Evolutionary conservation across 2,329 filamentous ascomycete species (phyloP).

Genomic region (Penicillium occitanis): DNA sequence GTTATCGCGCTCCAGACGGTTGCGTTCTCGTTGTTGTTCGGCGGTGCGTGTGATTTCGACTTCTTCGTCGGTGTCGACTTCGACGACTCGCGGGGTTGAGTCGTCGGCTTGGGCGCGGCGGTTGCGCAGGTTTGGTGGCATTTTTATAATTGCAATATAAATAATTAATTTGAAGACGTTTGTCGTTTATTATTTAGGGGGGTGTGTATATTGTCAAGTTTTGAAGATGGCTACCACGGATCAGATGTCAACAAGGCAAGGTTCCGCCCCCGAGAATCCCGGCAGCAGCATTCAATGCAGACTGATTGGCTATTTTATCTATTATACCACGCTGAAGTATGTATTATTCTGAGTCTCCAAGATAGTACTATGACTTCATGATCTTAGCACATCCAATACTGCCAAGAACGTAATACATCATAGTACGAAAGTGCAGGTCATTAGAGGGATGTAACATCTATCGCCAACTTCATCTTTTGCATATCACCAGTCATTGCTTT

Average conservation of each 20-base stretch:
- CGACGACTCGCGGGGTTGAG: slow-evolving; percentile 16
- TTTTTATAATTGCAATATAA: not conserved
- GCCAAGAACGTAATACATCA: not conserved
- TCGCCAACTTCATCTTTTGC: not conserved
- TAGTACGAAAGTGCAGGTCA: not conserved
- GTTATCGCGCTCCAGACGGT: slow-evolving; percentile 8
- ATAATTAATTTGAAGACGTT: not conserved
- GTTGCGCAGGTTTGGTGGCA: slow-evolving; percentile 19
- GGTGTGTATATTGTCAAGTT: not conserved
- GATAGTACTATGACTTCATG: not conserved
- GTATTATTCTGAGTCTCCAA: not conserved
- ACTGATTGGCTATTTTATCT: not conserved
- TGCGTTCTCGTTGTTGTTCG: slow-evolving; percentile 14
- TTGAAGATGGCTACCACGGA: not conserved
- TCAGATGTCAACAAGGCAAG: slow-evolving; percentile 1
- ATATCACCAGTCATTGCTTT: not conserved
- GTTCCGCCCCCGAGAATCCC: not conserved
- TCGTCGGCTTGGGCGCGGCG: slow-evolving; percentile 10
- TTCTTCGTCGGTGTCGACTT: slow-evolving; percentile 22
- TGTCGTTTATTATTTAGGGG: not conserved
- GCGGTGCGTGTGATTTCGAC: slow-evolving; percentile 21
- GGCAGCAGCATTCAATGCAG: not conserved
- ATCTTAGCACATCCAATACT: not conserved
- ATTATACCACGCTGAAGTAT: not conserved
- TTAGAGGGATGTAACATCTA: not conserved